Evolutionary conservation across 768 basidiomycete genomes (phyloP).

Genomic region (Cyathus striatus): DNA sequence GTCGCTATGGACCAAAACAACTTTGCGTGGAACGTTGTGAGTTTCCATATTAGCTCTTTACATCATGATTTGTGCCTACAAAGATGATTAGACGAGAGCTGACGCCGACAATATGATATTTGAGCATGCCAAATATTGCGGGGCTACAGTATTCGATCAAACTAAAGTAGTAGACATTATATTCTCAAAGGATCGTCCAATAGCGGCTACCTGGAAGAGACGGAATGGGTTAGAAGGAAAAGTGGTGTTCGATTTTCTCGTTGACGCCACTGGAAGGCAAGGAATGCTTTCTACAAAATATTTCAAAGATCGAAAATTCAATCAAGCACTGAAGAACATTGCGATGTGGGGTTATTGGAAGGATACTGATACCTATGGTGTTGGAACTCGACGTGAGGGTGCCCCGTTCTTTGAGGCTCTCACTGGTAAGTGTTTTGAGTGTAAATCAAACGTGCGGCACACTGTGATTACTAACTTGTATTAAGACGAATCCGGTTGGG

Average conservation of each 20-base stretch:
- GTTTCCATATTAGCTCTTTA: constrained; percentile 12
- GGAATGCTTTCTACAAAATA: constrained; percentile 59
- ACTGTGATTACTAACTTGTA: not conserved
- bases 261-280: constrained; percentile 58
- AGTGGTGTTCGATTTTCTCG: constrained; percentile 53
- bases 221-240: constrained; percentile 25
- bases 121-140: constrained; percentile 42
- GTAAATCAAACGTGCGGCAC: not conserved
- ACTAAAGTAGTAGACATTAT: constrained; percentile 38
- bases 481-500: constrained; percentile 51
- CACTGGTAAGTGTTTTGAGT: constrained; percentile 29
- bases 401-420: constrained; percentile 53
- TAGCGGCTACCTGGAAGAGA: constrained; percentile 31
- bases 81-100: constrained; percentile 38
- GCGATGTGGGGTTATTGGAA: constrained; percentile 70
- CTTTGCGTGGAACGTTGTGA: constrained; percentile 57
- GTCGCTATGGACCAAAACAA: constrained; percentile 42
- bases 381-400: constrained; percentile 35
- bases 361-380: constrained; percentile 36
- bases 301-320: constrained; percentile 49
- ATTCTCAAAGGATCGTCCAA: constrained; percentile 33
- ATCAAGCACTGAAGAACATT: constrained; percentile 48
- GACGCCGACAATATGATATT: constrained; percentile 58
- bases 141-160: constrained; percentile 44
- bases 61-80: not conserved